Percentiles rank a stretch among this genome's conserved stretches.
Evolutionary conservation across 2,329 filamentous ascomycete species (phyloP).

Genomic region (Thielaviopsis populi): DNA sequence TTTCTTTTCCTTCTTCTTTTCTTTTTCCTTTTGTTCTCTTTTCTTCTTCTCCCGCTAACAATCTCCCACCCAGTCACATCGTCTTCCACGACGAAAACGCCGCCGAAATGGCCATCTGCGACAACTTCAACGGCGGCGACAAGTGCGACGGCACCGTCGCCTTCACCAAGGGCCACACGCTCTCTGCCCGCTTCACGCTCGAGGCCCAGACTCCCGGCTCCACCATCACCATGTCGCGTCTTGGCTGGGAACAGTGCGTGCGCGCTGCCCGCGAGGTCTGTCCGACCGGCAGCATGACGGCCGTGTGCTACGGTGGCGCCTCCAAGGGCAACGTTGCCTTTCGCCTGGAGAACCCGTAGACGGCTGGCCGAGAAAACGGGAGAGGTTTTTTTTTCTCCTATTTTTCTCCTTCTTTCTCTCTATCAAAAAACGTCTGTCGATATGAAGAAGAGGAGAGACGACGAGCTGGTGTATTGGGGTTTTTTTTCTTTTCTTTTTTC

Average conservation of each 20-base stretch:
- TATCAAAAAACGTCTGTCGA: too few species aligned
- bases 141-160: conserved; percentile 31
- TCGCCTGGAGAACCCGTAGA: conserved; percentile 22
- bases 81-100: conserved; percentile 36
- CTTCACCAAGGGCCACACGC: conserved; percentile 31
- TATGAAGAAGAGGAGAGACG: neutral
- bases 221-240: conserved; percentile 39
- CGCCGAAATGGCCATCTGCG: conserved; percentile 35
- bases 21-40: neutral
- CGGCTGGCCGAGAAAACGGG: neutral
- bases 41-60: conserved; percentile 10
- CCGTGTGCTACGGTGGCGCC: conserved; percentile 34
- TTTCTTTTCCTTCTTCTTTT: neutral
- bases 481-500: neutral
- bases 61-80: conserved; percentile 24
- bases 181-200: conserved; percentile 35
- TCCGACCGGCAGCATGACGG: conserved; percentile 34
- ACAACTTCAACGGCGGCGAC: conserved; percentile 34
- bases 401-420: neutral
- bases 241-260: conserved; percentile 38
- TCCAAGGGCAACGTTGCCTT: conserved; percentile 33
- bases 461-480: neutral
- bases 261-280: conserved; percentile 37
- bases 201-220: conserved; percentile 28
- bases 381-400: neutral